phyloP scores from a whole-genome alignment of 1,284 basidiomycete species.

The Ganoderma multipileum region DNA sequence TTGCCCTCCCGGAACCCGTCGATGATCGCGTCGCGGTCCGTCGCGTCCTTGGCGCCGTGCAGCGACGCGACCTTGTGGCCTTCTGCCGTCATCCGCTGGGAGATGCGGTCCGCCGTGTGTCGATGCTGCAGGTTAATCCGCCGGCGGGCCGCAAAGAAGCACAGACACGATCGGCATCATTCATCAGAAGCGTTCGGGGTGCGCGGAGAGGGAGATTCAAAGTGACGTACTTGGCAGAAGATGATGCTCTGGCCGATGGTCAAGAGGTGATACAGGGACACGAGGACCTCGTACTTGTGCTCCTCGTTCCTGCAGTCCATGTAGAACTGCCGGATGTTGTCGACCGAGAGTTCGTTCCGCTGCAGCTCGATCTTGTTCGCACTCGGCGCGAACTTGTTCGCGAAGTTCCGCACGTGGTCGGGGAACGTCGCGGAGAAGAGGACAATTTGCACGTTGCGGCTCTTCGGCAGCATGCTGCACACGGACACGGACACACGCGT shows the following conservation, averaged over 20 bases:
- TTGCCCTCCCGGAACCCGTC: conserved; percentile 96
- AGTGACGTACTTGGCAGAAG: conserved; percentile 79
- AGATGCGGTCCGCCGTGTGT: conserved; percentile 93
- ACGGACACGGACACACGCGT: conserved; percentile 2
- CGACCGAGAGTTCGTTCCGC: conserved; percentile 93
- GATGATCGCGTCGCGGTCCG: conserved; percentile 91
- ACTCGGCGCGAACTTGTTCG: conserved; percentile 89
- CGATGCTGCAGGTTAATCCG: conserved; percentile 65
- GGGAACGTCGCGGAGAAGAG: conserved; percentile 99
- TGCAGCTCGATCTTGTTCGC: conserved; percentile 98
- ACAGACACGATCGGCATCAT: neutral
- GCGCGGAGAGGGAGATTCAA: neutral
- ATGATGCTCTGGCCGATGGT: conserved; percentile 98
- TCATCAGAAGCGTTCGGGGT: conserved; percentile 6
- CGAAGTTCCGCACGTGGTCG: conserved; percentile 90
- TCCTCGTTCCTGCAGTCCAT: conserved; percentile 92
- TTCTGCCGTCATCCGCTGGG: conserved; percentile 88
- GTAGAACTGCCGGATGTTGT: conserved; percentile 97
- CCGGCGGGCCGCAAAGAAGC: neutral
- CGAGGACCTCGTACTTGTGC: conserved; percentile 96
- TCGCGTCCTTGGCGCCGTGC: conserved; percentile 92
- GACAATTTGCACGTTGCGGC: conserved; percentile 79
- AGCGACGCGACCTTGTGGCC: conserved; percentile 97
- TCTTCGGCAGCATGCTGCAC: conserved; percentile 69
- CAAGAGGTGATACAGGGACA: conserved; percentile 89